Conservation (phyloP, 2,329 filamentous ascomycete species). For the Anthostomella pinea region DNA sequence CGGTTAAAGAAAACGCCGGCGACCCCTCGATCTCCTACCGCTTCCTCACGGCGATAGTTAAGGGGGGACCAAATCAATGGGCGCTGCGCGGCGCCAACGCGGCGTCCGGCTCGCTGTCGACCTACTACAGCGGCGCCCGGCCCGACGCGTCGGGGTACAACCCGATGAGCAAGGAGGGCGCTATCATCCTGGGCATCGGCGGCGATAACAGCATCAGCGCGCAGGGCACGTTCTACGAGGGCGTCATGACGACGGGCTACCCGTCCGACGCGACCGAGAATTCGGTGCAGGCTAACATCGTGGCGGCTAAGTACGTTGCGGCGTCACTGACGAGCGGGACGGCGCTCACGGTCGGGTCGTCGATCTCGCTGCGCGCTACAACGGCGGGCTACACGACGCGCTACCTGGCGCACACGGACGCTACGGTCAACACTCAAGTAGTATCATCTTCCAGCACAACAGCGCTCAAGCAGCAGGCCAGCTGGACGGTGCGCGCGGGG, state of each 20-base stretch:
- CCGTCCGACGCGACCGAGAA: conserved; percentile 58
- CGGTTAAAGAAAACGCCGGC: conserved; percentile 43
- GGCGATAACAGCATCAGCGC: conserved; percentile 60
- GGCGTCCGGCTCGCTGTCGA: conserved; percentile 51
- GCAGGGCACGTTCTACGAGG: conserved; percentile 64
- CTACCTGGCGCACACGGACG: conserved; percentile 52
- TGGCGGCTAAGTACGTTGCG: conserved; percentile 54
- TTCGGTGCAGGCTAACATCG: conserved; percentile 58
- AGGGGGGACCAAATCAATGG: conserved; percentile 56
- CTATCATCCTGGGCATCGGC: conserved; percentile 68
- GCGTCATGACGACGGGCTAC: conserved; percentile 61
- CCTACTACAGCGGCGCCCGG: conserved; percentile 56
- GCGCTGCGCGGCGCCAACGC: conserved; percentile 58
- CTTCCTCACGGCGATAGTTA: conserved; percentile 56
- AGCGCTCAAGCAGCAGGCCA: conserved; percentile 49
- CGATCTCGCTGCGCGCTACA: conserved; percentile 53
- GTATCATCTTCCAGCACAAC: conserved; percentile 49
- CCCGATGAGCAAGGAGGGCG: conserved; percentile 62
- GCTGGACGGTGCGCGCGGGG: conserved; percentile 52
- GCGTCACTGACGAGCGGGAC: conserved; percentile 45
- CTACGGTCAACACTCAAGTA: conserved; percentile 52
- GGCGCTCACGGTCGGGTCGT: conserved; percentile 44
- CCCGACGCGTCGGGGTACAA: conserved; percentile 53
- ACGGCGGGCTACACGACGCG: conserved; percentile 51
- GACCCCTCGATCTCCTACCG: conserved; percentile 52